Evolutionary conservation across 177 flowering plant genomes (phyloP).

Genomic region (Vitis hybrid): DNA sequence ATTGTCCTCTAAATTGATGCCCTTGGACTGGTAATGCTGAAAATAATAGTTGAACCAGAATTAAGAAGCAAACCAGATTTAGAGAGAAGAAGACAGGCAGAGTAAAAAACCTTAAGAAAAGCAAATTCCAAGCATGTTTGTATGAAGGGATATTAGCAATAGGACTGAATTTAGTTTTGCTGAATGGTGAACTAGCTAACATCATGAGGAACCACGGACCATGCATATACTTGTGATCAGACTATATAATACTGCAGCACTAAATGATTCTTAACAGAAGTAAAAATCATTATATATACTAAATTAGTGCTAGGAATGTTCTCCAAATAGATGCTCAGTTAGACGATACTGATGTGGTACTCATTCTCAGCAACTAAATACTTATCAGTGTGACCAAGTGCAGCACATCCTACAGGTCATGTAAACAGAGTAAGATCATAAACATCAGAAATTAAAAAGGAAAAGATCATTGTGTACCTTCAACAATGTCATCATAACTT

Average conservation of each 20-base stretch:
- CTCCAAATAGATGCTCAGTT: background rate
- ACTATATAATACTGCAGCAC: background rate
- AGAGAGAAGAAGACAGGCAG: background rate
- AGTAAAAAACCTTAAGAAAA: background rate
- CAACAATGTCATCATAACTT: constrained; percentile 87
- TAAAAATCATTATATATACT: background rate
- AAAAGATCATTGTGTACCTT: constrained; percentile 42
- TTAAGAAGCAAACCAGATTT: background rate
- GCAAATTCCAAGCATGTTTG: background rate
- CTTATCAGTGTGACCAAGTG: background rate
- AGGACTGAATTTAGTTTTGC: background rate
- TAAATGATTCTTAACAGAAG: background rate
- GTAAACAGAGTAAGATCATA: constrained; percentile 6
- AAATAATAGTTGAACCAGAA: background rate
- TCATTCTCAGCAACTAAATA: background rate
- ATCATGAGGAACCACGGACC: background rate
- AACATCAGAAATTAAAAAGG: background rate
- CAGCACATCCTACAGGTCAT: background rate
- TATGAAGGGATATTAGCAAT: background rate
- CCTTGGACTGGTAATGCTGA: too few relatives aligned
- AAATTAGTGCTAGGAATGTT: background rate
- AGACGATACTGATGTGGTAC: background rate
- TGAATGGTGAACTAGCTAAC: background rate
- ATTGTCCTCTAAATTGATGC: too few relatives aligned
- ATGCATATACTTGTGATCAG: background rate